Conservation (phyloP, 352 stramenopile genomes). For the Halophytophthora batemanensis region DNA sequence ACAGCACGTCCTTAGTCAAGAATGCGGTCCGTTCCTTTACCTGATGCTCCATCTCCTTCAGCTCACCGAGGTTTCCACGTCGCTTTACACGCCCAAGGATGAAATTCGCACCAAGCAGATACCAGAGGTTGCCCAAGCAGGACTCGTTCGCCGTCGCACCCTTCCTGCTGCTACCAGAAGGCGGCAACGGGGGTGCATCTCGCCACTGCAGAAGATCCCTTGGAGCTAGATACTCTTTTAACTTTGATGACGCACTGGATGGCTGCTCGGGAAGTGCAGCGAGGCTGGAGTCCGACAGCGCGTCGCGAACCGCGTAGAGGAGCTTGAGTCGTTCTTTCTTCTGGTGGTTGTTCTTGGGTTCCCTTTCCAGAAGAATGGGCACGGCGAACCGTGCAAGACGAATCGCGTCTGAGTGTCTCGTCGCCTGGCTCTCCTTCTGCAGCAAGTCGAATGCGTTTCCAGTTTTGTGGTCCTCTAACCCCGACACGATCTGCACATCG, state of each 20-base stretch:
- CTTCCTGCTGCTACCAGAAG: background rate
- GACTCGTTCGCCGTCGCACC: slow-evolving; percentile 17
- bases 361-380: slow-evolving; percentile 49
- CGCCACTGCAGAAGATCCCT: slow-evolving; percentile 32
- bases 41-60: slow-evolving; percentile 57
- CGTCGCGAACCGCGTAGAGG: slow-evolving; percentile 49
- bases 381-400: slow-evolving; percentile 51
- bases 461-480: slow-evolving; percentile 58
- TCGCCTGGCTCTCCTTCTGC: slow-evolving; percentile 13
- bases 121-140: slow-evolving; percentile 65
- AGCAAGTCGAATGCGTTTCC: slow-evolving; percentile 36
- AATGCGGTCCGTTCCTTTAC: slow-evolving; percentile 56
- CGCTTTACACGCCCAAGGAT: slow-evolving; percentile 58
- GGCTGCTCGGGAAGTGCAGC: slow-evolving; percentile 16
- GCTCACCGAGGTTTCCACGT: slow-evolving; percentile 50
- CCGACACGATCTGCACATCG: slow-evolving; percentile 61
- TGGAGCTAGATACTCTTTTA: slow-evolving; percentile 37
- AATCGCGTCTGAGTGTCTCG: slow-evolving; percentile 27
- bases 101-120: slow-evolving; percentile 68
- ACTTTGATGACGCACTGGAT: slow-evolving; percentile 8
- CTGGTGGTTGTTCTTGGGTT: slow-evolving; percentile 61
- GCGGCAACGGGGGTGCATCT: slow-evolving; percentile 9
- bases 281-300: slow-evolving; percentile 27
- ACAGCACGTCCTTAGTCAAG: slow-evolving; percentile 58
- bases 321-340: slow-evolving; percentile 77